Base-by-base conservation (phyloP, 2,329 filamentous ascomycete genomes). In the Onygena corvina region DNA sequence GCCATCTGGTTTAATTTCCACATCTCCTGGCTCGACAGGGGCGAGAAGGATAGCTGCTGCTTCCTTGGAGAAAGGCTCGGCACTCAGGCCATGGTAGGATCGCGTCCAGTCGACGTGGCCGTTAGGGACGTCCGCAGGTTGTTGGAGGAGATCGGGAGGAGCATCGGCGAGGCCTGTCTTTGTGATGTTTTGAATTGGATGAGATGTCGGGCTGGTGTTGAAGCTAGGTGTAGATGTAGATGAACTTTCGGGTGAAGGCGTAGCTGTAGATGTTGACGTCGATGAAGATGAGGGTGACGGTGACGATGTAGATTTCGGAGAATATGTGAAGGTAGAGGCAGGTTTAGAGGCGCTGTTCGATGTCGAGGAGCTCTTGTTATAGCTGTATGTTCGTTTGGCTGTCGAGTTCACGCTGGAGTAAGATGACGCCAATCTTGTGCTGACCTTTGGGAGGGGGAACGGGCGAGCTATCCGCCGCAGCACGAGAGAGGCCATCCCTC, bases 1-100 rank as follows among this genome's bases (percentile, higher is more conserved):
- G 29, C 92, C 92, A 70, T 98, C 92, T 27, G 92, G 90, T 72
- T 98, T 98, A 63, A 98, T 84, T 72, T 98, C 92, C 49, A 98
- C 81, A 67, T 96, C 90, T 44, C 81, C 76, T 0, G 76, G 69
- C 48, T 79, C 70, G 9, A 94, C 64, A 1, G 81, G 80, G 50
- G 77, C 72, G 54, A 84, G 76, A 42, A 95, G 74, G 16, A 86
- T 75, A 12, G 79, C 74, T 7, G 78, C 75, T 48, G 83, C 77
- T 66, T 88, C 82, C 40, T 79, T 70, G 2, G 80, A 72, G 65
- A 94, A 94, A 0, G 86, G 76, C 29, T 72, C 71, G 0, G 76
- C 74, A 30, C 81, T 83, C 14, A 94, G 77, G 9, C 86, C 86
- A 65, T 90, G 81, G 71, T 83, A 94, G 11, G 86, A 93, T 45